Percentiles rank a stretch among this genome's conserved stretches.
These are phyloP conservation scores for Trichoderma gamsii DNA, from an alignment of 495 filamentous ascomycete species.

Conservation along the genomic window DNA sequence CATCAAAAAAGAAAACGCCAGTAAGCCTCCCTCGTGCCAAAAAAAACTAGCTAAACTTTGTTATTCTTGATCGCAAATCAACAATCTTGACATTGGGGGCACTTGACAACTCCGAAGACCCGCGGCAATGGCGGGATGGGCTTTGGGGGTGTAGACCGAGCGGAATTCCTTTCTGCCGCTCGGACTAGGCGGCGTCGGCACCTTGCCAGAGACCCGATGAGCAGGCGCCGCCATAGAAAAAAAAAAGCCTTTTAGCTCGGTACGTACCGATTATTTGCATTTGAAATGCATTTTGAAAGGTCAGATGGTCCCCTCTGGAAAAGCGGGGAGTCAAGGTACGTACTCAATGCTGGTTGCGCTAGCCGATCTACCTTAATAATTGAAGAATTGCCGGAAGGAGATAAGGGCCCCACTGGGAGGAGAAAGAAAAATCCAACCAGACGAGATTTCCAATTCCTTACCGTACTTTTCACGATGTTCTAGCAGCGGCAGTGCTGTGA, in stretches of 20 bases:
- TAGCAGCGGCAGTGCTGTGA: no score
- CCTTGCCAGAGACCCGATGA: conserved; percentile 1
- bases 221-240: neutral
- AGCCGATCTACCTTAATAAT: neutral
- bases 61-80: neutral
- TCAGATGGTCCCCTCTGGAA: neutral
- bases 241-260: neutral
- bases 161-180: neutral
- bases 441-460: no score
- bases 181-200: conserved; percentile 6
- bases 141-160: neutral
- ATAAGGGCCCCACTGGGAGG: neutral
- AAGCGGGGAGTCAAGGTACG: neutral
- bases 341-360: neutral
- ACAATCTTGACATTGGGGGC: neutral
- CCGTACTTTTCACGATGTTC: no score
- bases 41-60: no score
- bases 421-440: no score
- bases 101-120: neutral
- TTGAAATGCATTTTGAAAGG: neutral
- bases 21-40: no score
- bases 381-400: neutral
- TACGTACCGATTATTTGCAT: conserved; percentile 5
- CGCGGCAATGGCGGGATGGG: conserved; percentile 5
- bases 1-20: no score